Percentiles rank a stretch among this genome's conserved stretches.
These are phyloP conservation scores for Nigrograna mackinnonii DNA, from an alignment of 2,329 filamentous ascomycete species.

Conservation along the genomic window DNA sequence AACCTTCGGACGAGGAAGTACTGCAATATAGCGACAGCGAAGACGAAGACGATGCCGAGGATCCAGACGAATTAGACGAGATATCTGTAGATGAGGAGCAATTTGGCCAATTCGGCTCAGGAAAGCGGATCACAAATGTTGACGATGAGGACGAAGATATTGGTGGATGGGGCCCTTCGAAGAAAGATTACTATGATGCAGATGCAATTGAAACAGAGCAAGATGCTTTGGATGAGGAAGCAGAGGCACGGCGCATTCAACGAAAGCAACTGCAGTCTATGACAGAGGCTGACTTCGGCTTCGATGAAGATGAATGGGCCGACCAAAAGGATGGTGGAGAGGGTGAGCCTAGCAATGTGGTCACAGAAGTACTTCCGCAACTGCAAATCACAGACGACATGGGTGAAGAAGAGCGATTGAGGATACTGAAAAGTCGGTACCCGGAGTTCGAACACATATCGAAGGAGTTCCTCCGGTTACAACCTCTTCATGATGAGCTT, in stretches of 20 bases:
- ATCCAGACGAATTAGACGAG: constrained; percentile 41
- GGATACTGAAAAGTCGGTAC: constrained; percentile 78
- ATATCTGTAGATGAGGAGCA: constrained; percentile 33
- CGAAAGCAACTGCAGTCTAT: constrained; percentile 89
- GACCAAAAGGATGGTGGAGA: constrained; percentile 54
- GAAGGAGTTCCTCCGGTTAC: constrained; percentile 76
- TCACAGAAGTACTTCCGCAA: constrained; percentile 86
- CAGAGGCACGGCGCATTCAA: constrained; percentile 84
- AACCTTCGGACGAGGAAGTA: constrained; percentile 66
- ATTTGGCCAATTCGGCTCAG: constrained; percentile 34
- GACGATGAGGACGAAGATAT: constrained; percentile 62
- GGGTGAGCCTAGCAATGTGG: constrained; percentile 56
- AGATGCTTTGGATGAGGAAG: constrained; percentile 87
- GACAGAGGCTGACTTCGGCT: constrained; percentile 89
- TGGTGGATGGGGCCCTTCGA: constrained; percentile 84
- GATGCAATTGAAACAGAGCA: constrained; percentile 73
- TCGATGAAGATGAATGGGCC: constrained; percentile 87
- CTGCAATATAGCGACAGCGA: constrained; percentile 55
- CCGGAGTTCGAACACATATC: constrained; percentile 89
- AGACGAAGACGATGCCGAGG: constrained; percentile 49
- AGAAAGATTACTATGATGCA: constrained; percentile 90
- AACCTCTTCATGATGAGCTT: constrained; percentile 63
- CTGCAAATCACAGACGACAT: constrained; percentile 81
- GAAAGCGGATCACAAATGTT: constrained; percentile 39
- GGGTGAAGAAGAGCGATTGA: constrained; percentile 72